These are phyloP conservation scores for Chaetoscypha palmicola DNA, from an alignment of 2,329 filamentous ascomycete species.

Conservation along the genomic window DNA sequence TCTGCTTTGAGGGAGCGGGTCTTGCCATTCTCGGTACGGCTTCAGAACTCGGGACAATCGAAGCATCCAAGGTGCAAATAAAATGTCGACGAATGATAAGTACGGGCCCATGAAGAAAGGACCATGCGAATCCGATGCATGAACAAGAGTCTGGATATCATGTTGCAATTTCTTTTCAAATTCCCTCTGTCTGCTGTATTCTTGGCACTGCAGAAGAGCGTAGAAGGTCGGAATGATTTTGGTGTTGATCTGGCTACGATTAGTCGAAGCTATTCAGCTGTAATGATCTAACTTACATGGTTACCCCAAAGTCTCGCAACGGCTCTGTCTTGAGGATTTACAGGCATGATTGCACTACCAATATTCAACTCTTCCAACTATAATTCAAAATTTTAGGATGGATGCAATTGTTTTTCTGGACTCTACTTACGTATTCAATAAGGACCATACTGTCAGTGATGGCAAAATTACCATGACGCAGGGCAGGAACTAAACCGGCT, in stretches of 20 bases:
- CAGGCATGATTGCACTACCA: slow-evolving; percentile 62
- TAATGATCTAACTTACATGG: slow-evolving; percentile 47
- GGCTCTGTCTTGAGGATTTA: slow-evolving; percentile 59
- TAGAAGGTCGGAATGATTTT: slow-evolving; percentile 73
- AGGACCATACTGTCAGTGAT: slow-evolving; percentile 77
- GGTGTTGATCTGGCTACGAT: slow-evolving; percentile 57
- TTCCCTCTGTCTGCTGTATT: slow-evolving; percentile 49
- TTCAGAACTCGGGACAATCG: slow-evolving; percentile 33
- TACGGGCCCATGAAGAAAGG: slow-evolving; percentile 32
- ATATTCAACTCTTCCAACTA: too few species aligned
- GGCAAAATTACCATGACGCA: slow-evolving; percentile 73
- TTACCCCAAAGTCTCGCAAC: slow-evolving; percentile 74
- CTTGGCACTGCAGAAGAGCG: slow-evolving; percentile 59
- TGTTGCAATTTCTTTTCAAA: slow-evolving; percentile 55
- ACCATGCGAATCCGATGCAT: slow-evolving; percentile 30
- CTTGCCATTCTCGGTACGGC: slow-evolving; percentile 34
- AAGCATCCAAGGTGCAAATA: slow-evolving; percentile 36
- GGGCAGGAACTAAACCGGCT: slow-evolving; percentile 65
- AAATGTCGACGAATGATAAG: slow-evolving; percentile 34
- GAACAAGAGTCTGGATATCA: slow-evolving; percentile 47
- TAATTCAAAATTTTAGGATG: too few species aligned
- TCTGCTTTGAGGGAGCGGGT: slow-evolving; percentile 31
- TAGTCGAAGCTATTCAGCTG: not conserved
- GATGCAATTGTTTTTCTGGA: too few species aligned
- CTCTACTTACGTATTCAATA: slow-evolving; percentile 68